phyloP scores from a whole-genome alignment of 305 asterid species.

The Euphrasia arctica region DNA sequence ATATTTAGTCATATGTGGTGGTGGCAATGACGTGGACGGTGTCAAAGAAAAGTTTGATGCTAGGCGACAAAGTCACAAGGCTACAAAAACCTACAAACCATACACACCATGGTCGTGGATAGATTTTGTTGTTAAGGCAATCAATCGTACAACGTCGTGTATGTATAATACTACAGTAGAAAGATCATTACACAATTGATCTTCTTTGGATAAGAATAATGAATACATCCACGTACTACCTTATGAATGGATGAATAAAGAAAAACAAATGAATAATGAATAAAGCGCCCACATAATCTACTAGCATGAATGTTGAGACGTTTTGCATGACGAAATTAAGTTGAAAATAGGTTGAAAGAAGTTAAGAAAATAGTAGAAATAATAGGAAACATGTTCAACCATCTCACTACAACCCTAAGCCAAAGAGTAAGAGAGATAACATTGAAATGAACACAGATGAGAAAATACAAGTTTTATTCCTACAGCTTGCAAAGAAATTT shows the following conservation, averaged over 20 bases:
- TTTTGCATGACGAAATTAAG: too few relatives aligned
- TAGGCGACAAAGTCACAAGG: not conserved
- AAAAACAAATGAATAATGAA: too few relatives aligned
- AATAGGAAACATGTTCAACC: too few relatives aligned
- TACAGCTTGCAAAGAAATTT: too few relatives aligned
- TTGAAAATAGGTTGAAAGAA: too few relatives aligned
- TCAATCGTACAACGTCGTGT: not conserved
- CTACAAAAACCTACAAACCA: not conserved
- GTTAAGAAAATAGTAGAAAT: too few relatives aligned
- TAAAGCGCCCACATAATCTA: not conserved
- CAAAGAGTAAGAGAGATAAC: too few relatives aligned
- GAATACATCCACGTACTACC: not conserved
- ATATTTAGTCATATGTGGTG: not conserved
- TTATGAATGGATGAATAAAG: too few relatives aligned
- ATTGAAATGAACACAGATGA: too few relatives aligned
- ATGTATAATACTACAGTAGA: not conserved
- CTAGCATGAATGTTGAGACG: too few relatives aligned
- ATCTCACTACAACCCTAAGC: too few relatives aligned
- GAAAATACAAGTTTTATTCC: too few relatives aligned
- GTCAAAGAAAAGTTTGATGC: not conserved
- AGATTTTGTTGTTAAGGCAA: not conserved
- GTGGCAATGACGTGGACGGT: not conserved
- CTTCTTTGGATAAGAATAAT: not conserved
- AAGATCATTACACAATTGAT: not conserved
- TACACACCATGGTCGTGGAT: not conserved